Percentiles rank a stretch among this genome's conserved stretches.
phyloP scores from a whole-genome alignment of 2,329 filamentous ascomycete genomes.

The Ilyonectria robusta region DNA sequence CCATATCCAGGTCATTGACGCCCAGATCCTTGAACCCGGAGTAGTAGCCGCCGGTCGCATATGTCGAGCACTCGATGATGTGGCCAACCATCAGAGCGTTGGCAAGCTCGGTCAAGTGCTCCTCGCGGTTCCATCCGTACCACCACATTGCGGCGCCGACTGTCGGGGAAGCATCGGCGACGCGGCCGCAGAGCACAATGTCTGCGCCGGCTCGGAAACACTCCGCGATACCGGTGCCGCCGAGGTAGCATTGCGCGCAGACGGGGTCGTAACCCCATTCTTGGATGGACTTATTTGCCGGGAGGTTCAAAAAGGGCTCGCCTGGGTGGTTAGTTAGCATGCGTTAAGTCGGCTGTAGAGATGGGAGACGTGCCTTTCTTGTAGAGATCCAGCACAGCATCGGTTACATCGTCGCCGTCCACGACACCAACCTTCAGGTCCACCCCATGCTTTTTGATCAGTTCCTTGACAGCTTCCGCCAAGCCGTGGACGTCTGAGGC shows the following conservation, averaged over 20 bases:
- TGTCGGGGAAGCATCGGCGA: constrained; percentile 63
- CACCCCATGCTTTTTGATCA: constrained; percentile 50
- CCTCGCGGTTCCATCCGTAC: constrained; percentile 62
- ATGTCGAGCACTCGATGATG: constrained; percentile 67
- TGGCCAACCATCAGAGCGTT: constrained; percentile 64
- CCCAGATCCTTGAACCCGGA: constrained; percentile 57
- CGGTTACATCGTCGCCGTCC: constrained; percentile 53
- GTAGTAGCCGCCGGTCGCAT: constrained; percentile 68
- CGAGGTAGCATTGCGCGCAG: constrained; percentile 60
- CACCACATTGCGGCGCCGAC: constrained; percentile 69
- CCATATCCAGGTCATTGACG: constrained; percentile 41
- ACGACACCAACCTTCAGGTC: constrained; percentile 53
- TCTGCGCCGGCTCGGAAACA: constrained; percentile 58
- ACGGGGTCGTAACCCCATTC: constrained; percentile 47
- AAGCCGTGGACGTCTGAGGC: constrained; percentile 49
- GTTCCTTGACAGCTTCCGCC: constrained; percentile 38
- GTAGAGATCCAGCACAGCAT: constrained; percentile 43
- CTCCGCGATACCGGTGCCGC: constrained; percentile 60
- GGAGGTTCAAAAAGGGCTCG: constrained; percentile 41
- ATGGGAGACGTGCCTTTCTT: constrained; percentile 33
- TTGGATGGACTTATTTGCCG: constrained; percentile 43
- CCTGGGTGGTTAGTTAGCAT: constrained; percentile 21
- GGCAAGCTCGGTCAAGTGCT: constrained; percentile 62
- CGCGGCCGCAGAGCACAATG: constrained; percentile 62
- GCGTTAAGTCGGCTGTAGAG: too few species aligned